Conservation (phyloP, 208 protist species). For the Trypanosomatidae sp. region DNA sequence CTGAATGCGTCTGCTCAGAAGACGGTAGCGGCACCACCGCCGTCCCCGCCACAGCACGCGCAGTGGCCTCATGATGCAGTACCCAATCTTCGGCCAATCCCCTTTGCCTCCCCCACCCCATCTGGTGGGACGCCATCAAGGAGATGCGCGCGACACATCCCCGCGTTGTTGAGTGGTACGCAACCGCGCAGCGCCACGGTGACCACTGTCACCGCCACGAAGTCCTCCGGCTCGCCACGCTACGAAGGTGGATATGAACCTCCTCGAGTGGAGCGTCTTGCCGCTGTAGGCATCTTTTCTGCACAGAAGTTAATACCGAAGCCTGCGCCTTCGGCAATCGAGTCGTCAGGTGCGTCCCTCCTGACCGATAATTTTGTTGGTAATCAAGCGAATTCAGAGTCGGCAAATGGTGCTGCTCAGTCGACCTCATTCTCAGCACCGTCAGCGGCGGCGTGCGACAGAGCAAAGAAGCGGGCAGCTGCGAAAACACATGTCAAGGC, state of each 20-base stretch:
- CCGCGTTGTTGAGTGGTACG: neutral
- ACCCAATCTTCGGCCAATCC: neutral
- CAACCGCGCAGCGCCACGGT: slow-evolving; percentile 4
- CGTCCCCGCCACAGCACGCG: neutral
- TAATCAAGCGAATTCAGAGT: neutral
- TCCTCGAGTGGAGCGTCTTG: neutral
- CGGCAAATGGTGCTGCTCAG: neutral
- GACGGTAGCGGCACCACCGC: neutral
- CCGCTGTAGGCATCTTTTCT: neutral
- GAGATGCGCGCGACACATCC: neutral
- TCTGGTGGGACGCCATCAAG: neutral
- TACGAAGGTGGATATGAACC: neutral
- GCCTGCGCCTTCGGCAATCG: neutral
- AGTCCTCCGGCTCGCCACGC: neutral
- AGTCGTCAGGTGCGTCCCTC: neutral
- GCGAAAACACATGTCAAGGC: neutral
- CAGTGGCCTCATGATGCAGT: neutral
- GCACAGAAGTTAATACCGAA: neutral
- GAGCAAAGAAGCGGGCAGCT: neutral
- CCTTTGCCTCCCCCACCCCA: neutral
- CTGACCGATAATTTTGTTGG: neutral
- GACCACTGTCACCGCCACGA: no score
- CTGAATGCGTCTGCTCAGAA: neutral
- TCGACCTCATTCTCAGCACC: neutral
- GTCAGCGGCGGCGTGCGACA: neutral